Percentiles rank a stretch among this genome's conserved stretches.
phyloP scores from a whole-genome alignment of 2,329 filamentous ascomycete genomes.

The Trichothecium roseum region DNA sequence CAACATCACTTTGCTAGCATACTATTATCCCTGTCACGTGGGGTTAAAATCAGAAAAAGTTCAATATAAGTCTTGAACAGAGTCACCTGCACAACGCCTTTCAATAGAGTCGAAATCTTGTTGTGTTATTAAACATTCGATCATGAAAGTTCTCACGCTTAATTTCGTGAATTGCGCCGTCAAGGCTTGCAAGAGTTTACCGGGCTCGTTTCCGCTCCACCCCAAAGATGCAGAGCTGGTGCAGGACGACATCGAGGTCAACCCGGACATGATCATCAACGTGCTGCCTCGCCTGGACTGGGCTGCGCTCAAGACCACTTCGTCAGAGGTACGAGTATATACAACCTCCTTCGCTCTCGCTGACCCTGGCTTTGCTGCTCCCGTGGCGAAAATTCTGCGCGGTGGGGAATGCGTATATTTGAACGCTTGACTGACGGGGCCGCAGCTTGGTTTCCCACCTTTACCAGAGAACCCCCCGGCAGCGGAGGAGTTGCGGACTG shows the following conservation, averaged over 20 bases:
- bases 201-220: slow-evolving; percentile 78
- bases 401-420: too few relatives aligned
- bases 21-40: slow-evolving; percentile 18
- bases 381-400: too few relatives aligned
- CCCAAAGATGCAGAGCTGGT: slow-evolving; percentile 87
- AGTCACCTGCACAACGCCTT: background rate
- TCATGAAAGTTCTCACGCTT: slow-evolving; percentile 89
- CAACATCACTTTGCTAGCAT: background rate
- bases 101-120: background rate
- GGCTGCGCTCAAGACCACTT: slow-evolving; percentile 65
- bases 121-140: slow-evolving; percentile 1
- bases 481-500: slow-evolving; percentile 47
- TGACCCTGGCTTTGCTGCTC: background rate
- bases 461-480: slow-evolving; percentile 57
- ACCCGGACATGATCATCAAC: slow-evolving; percentile 71
- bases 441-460: slow-evolving; percentile 66
- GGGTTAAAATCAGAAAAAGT: slow-evolving; percentile 16
- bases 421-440: too few relatives aligned
- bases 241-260: slow-evolving; percentile 74
- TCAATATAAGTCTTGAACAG: slow-evolving; percentile 12
- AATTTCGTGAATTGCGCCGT: slow-evolving; percentile 96
- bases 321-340: slow-evolving; percentile 56
- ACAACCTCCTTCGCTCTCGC: slow-evolving; percentile 2
- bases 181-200: slow-evolving; percentile 80
- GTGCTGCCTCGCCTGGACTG: slow-evolving; percentile 84